A percentile compares a stretch with the other conserved stretches of the same genome.
Conservation (phyloP, 805 yeast genomes). For the Ogataea salicorniae region DNA sequence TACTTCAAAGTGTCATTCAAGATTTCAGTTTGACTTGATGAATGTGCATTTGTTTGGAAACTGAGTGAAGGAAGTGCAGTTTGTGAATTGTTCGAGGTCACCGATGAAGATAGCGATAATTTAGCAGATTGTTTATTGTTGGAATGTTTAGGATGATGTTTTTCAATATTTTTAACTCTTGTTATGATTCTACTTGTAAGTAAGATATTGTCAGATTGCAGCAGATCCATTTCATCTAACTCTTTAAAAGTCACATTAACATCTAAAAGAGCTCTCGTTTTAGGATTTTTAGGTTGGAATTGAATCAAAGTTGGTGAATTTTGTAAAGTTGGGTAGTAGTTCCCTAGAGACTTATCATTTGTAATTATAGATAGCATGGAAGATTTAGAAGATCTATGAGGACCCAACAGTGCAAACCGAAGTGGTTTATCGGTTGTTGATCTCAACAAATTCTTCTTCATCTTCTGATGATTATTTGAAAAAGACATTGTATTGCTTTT, state of each 20-base stretch:
- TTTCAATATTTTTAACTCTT: conserved; percentile 5
- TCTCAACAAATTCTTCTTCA: conserved; percentile 21
- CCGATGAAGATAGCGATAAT: not conserved
- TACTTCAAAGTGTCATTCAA: conserved; percentile 17
- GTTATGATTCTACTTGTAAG: conserved; percentile 14
- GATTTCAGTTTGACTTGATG: not conserved
- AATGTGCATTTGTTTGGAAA: not conserved
- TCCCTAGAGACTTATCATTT: conserved; percentile 40
- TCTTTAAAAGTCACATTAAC: conserved; percentile 40
- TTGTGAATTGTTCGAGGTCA: not conserved
- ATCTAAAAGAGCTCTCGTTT: conserved; percentile 42
- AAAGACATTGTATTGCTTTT: not conserved
- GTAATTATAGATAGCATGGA: conserved; percentile 28
- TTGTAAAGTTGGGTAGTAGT: conserved; percentile 68
- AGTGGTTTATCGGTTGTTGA: conserved; percentile 28
- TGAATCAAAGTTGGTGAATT: conserved; percentile 56
- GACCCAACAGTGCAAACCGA: conserved; percentile 29
- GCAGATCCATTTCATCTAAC: conserved; percentile 25
- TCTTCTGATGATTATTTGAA: not conserved
- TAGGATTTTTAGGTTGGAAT: conserved; percentile 38
- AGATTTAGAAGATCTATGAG: conserved; percentile 29
- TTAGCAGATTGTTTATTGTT: not conserved
- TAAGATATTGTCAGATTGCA: conserved; percentile 8
- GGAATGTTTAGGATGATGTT: not conserved
- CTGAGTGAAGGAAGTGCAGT: not conserved